Conservation (phyloP, 1,284 basidiomycete species). For the Apiotrichum brassicae region DNA sequence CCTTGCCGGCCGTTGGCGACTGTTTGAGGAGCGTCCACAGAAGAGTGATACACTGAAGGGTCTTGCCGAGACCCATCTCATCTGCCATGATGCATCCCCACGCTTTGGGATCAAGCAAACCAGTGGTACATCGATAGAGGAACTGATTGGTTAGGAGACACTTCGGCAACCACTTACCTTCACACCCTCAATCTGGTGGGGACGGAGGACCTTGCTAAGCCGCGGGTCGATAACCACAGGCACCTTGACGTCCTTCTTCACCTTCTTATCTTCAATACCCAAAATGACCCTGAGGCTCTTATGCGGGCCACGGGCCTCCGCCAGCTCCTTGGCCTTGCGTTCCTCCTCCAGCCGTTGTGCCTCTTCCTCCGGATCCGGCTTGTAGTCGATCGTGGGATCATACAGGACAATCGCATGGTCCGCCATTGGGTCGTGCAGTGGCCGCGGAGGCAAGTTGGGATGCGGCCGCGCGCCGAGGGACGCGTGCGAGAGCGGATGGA, state of each 20-base stretch:
- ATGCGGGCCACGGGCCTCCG: constrained; percentile 63
- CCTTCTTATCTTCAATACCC: constrained; percentile 61
- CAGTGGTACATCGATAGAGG: constrained; percentile 89
- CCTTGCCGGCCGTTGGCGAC: constrained; percentile 77
- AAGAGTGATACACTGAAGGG: constrained; percentile 91
- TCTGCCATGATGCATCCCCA: constrained; percentile 99
- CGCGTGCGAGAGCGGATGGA: constrained; percentile 60
- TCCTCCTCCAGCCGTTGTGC: constrained; percentile 54
- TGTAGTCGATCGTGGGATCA: constrained; percentile 90
- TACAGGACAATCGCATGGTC: constrained; percentile 97
- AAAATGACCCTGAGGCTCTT: constrained; percentile 81
- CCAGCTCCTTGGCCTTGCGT: constrained; percentile 59
- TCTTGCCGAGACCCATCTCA: constrained; percentile 95
- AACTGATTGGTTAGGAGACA: constrained; percentile 53
- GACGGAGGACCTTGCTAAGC: constrained; percentile 78
- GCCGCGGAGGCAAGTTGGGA: constrained; percentile 77
- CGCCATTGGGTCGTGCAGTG: constrained; percentile 92
- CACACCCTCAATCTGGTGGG: constrained; percentile 97
- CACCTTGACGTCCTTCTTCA: constrained; percentile 69
- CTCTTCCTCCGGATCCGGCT: constrained; percentile 67
- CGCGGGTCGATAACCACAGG: constrained; percentile 94
- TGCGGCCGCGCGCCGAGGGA: constrained; percentile 82
- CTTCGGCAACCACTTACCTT: constrained; percentile 56
- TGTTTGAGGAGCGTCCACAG: constrained; percentile 97
- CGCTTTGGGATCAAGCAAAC: constrained; percentile 83